A percentile compares a stretch with the other conserved stretches of the same genome.
phyloP scores from a whole-genome alignment of 2,329 filamentous ascomycete genomes.

The Penicillium sp. region DNA sequence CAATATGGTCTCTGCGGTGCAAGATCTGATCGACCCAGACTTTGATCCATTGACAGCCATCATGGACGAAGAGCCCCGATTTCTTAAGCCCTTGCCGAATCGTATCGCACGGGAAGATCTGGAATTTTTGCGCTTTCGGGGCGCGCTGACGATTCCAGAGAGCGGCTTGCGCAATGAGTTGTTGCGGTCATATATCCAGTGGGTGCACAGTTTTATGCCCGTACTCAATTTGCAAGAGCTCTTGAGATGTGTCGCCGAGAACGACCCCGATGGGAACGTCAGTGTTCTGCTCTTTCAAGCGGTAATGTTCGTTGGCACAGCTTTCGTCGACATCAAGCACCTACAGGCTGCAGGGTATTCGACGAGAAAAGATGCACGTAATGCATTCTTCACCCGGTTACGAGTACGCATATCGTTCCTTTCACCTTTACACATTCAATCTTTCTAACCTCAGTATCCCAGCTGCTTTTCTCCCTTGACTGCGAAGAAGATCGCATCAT shows the following conservation, averaged over 20 bases:
- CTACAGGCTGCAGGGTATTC: constrained; percentile 73
- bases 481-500: constrained; percentile 84
- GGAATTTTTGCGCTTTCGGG: constrained; percentile 75
- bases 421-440: constrained; percentile 1
- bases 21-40: constrained; percentile 40
- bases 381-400: constrained; percentile 79
- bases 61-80: constrained; percentile 52
- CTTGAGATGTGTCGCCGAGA: constrained; percentile 55
- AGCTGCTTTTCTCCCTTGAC: constrained; percentile 87
- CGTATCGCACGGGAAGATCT: constrained; percentile 77
- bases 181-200: constrained; percentile 76
- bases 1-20: constrained; percentile 41
- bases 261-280: constrained; percentile 68
- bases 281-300: constrained; percentile 86
- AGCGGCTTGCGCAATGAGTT: constrained; percentile 71
- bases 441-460: not conserved
- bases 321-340: constrained; percentile 75
- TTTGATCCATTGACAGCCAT: constrained; percentile 41
- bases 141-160: constrained; percentile 72
- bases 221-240: constrained; percentile 66
- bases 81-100: constrained; percentile 73
- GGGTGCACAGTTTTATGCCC: constrained; percentile 88
- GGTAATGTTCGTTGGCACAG: constrained; percentile 87
- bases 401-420: constrained; percentile 56
- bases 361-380: constrained; percentile 74